A percentile compares a stretch with the other conserved stretches of the same genome.
Evolutionary conservation across 2,329 filamentous ascomycete species (phyloP).

Genomic region (Ophiocordyceps camponoti-leonardi): DNA sequence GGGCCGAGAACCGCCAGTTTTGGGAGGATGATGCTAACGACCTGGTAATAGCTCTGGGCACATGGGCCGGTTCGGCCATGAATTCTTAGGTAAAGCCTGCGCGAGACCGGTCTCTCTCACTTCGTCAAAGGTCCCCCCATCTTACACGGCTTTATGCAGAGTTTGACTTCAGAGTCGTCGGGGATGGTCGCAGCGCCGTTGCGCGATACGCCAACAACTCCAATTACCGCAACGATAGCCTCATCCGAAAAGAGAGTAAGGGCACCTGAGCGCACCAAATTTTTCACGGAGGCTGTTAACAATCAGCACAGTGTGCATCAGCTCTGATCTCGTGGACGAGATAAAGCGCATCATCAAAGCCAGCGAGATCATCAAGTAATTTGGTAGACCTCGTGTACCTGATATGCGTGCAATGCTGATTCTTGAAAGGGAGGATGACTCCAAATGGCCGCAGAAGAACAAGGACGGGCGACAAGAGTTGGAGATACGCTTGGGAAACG

Average conservation of each 20-base stretch:
- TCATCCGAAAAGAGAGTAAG: slow-evolving; percentile 98
- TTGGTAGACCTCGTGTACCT: not conserved
- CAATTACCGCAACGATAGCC: slow-evolving; percentile 95
- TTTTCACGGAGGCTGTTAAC: not conserved
- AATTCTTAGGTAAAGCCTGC: slow-evolving; percentile 67
- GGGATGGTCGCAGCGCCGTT: slow-evolving; percentile 82
- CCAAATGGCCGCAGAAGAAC: slow-evolving; percentile 98
- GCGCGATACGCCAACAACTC: slow-evolving; percentile 98
- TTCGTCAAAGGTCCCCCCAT: not conserved
- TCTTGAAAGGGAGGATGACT: slow-evolving; percentile 70
- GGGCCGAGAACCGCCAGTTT: no score
- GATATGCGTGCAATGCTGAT: not conserved
- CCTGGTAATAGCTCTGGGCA: slow-evolving; percentile 37
- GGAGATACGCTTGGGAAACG: slow-evolving; percentile 82
- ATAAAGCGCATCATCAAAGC: slow-evolving; percentile 95
- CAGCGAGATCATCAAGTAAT: slow-evolving; percentile 91
- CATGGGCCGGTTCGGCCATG: slow-evolving; percentile 91
- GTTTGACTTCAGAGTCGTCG: slow-evolving; percentile 87
- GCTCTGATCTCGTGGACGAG: slow-evolving; percentile 74
- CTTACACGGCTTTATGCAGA: slow-evolving; percentile 34
- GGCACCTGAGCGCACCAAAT: not conserved
- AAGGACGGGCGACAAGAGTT: slow-evolving; percentile 95
- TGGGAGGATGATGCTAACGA: no score
- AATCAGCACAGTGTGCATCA: slow-evolving; percentile 70
- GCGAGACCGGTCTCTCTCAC: not conserved